Evolutionary conservation across 2,329 filamentous ascomycete species (phyloP), one percentile per base, ranked within the genome.

Genomic region (Cladosporium sp.): DNA sequence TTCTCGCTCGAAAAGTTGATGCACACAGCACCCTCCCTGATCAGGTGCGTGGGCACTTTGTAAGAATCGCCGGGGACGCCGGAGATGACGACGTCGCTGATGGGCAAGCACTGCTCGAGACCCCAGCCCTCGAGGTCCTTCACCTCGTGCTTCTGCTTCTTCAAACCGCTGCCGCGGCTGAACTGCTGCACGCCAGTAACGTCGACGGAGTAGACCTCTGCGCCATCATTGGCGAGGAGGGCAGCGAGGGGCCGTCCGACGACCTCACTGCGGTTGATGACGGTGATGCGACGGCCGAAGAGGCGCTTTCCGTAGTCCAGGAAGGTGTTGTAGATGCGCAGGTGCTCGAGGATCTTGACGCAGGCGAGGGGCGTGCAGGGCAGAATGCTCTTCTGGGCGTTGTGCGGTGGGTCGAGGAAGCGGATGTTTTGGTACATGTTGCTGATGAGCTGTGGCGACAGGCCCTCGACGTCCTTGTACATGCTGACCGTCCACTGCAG

Each of bases 361-460:
- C 96, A 86, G 20, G 93, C 93, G 19, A 99, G 80, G 13, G 93
- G 93, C 2, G 93, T 99, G 77, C 93, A 99, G 4, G 93, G 93
- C 47, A 99, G 76, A 58, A 97, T 89, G 43, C 86, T 95, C 76
- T 99, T 97, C 69, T 89, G 88, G 52, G 76, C 78, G 69, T 89
- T 88, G 38, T 78, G 70, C 4, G 86, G 85, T 19, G 84, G 76
- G 71, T 99, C 93, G 51, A 99, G 79, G 75, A 91, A 97, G 58
- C 93, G 89, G 63, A 95, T 83, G 74, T 99, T 99, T 77, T 96
- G 88, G 74, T 97, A 99, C 91, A 99, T 96, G 80, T 99, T 99
- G 81, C 92, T 91, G 65, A 97, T 86, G 73, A 97, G 91, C 66
- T 85, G 85, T 72, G 96, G 92, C 61, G 86, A 89, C 52, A 99